A percentile compares a stretch with the other conserved stretches of the same genome.
These are phyloP conservation scores for Hypomyces rosellus DNA, from an alignment of 2,329 filamentous ascomycete species.

Conservation along the genomic window DNA sequence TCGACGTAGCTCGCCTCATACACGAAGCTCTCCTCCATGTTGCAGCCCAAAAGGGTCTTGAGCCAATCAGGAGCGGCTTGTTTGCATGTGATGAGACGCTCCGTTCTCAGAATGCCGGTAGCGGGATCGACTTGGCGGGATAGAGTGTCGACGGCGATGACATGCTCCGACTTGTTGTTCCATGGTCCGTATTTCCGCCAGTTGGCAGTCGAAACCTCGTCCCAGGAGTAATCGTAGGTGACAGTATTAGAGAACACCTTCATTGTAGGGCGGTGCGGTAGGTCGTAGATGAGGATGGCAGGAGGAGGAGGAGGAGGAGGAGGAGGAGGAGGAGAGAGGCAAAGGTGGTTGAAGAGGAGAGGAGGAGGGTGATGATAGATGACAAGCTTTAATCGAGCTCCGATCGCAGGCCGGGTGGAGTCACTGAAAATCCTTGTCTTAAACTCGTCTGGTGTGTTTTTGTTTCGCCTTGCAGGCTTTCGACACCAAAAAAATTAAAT, in stretches of 20 bases:
- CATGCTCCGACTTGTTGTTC: slow-evolving; percentile 98
- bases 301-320: background rate
- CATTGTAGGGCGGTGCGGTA: slow-evolving; percentile 48
- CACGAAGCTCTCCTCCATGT: slow-evolving; percentile 75
- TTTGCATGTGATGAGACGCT: slow-evolving; percentile 57
- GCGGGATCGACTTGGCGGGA: slow-evolving; percentile 55
- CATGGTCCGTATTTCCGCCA: slow-evolving; percentile 98
- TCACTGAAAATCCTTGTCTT: slow-evolving; percentile 7
- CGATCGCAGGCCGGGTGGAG: slow-evolving; percentile 10
- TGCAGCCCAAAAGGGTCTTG: slow-evolving; percentile 65
- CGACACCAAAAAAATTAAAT: too few relatives aligned
- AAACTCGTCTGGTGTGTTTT: background rate
- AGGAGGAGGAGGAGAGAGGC: background rate
- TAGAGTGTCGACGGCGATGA: slow-evolving; percentile 90
- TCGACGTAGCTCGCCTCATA: slow-evolving; percentile 97
- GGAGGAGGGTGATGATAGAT: slow-evolving; percentile 1
- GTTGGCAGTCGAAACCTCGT: slow-evolving; percentile 94
- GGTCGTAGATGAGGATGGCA: background rate
- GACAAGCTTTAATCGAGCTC: slow-evolving; percentile 10
- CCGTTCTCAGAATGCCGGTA: slow-evolving; percentile 55
- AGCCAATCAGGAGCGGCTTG: slow-evolving; percentile 72
- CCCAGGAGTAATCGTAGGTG: slow-evolving; percentile 97
- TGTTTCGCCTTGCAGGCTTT: background rate
- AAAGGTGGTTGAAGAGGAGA: background rate
- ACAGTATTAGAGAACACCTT: slow-evolving; percentile 89